These are phyloP conservation scores for Backusella sp. DNA, from an alignment of 192 early-diverging fungal genomes.

Conservation along the genomic window DNA sequence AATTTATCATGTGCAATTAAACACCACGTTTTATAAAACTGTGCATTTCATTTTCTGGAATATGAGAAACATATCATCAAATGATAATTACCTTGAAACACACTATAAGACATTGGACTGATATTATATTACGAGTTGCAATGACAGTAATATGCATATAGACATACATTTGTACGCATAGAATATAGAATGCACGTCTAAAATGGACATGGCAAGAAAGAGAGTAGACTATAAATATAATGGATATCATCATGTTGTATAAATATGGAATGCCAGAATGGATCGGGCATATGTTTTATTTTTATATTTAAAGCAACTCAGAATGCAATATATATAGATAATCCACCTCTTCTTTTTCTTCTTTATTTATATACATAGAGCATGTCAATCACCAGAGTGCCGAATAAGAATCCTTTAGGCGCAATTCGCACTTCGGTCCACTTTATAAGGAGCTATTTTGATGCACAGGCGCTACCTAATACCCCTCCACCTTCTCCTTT, in stretches of 20 bases:
- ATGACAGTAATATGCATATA: too few species aligned
- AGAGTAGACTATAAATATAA: background rate
- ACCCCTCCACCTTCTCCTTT: background rate
- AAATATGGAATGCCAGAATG: background rate
- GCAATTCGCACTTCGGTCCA: background rate
- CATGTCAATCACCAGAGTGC: background rate
- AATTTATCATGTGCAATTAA: too few species aligned
- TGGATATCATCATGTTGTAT: background rate
- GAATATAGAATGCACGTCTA: too few species aligned
- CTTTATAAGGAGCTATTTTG: background rate
- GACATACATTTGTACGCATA: too few species aligned
- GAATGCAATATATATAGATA: background rate
- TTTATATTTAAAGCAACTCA: background rate
- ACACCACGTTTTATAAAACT: too few species aligned
- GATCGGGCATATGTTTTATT: background rate
- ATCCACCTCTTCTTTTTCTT: background rate
- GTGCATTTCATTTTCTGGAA: too few species aligned
- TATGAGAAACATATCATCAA: too few species aligned
- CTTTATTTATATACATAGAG: slow-evolving; percentile 1
- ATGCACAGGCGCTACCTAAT: background rate
- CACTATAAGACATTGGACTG: too few species aligned
- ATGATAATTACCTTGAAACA: too few species aligned
- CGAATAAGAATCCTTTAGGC: background rate
- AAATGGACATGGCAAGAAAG: background rate
- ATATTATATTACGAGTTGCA: too few species aligned